Percentiles rank a stretch among this genome's conserved stretches.
phyloP scores from a whole-genome alignment of 768 basidiomycete species.

The Mycena rosella region DNA sequence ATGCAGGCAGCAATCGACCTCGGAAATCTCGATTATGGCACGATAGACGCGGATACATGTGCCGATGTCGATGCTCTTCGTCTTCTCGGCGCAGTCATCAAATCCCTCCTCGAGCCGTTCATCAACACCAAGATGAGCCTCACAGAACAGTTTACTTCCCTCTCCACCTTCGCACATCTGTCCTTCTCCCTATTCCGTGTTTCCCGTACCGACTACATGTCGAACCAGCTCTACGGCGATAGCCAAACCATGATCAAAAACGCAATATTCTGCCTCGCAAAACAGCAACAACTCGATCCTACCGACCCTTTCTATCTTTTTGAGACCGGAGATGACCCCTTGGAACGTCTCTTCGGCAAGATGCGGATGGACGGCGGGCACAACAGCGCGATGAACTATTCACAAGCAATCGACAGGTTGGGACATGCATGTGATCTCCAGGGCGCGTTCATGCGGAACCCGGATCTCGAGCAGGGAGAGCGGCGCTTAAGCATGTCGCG shows the following conservation, averaged over 20 bases:
- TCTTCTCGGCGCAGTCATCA: conserved; percentile 25
- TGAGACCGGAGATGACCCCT: conserved; percentile 43
- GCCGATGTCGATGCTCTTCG: conserved; percentile 19
- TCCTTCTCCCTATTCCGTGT: conserved; percentile 39
- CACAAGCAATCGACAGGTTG: conserved; percentile 12
- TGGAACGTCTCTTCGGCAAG: conserved; percentile 47
- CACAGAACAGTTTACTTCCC: conserved; percentile 44
- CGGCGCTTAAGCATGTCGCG: conserved; percentile 22
- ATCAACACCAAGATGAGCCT: conserved; percentile 38
- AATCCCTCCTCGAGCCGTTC: conserved; percentile 43
- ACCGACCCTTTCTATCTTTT: conserved; percentile 38
- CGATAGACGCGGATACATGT: background rate
- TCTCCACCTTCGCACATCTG: conserved; percentile 43
- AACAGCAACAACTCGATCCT: conserved; percentile 42
- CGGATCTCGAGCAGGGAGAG: conserved; percentile 21
- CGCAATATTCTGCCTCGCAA: conserved; percentile 34
- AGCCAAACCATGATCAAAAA: conserved; percentile 46
- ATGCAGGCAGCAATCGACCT: background rate
- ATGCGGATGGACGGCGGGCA: conserved; percentile 36
- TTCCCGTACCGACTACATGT: conserved; percentile 42
- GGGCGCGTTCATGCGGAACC: conserved; percentile 12
- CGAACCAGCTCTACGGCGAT: conserved; percentile 48
- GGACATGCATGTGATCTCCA: conserved; percentile 17
- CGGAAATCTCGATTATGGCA: background rate
- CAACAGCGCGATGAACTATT: conserved; percentile 26